phyloP scores from a whole-genome alignment of 192 early-diverging fungal genomes.

The Backusella luteola region DNA sequence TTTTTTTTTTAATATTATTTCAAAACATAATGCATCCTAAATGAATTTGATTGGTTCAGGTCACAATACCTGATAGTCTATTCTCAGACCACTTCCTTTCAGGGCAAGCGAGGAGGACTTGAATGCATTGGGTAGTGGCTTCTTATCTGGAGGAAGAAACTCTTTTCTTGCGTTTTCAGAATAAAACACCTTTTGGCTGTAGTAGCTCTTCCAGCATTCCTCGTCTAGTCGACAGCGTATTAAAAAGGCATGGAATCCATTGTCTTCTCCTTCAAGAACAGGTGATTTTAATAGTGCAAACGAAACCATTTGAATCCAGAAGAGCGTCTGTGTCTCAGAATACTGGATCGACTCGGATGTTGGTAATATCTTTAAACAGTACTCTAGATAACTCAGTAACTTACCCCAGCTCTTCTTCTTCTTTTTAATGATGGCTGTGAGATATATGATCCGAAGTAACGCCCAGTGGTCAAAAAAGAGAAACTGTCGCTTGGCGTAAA shows the following conservation, averaged over 20 bases:
- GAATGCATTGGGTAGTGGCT: conserved; percentile 38
- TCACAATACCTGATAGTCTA: conserved; percentile 35
- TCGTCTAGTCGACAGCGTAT: conserved; percentile 22
- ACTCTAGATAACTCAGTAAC: neutral
- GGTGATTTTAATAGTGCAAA: conserved; percentile 26
- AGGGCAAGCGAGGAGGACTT: conserved; percentile 30
- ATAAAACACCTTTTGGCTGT: conserved; percentile 23
- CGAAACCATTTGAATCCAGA: conserved; percentile 39
- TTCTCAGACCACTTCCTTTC: conserved; percentile 29
- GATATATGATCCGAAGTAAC: conserved; percentile 23
- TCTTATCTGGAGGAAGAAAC: conserved; percentile 34
- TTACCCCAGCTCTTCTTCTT: neutral
- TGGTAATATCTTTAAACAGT: conserved; percentile 13
- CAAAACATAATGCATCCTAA: conserved; percentile 10
- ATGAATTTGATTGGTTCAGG: neutral
- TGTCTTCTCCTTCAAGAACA: conserved; percentile 28
- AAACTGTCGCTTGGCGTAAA: conserved; percentile 11
- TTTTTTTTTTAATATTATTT: conserved; percentile 12
- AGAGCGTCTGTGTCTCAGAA: conserved; percentile 35
- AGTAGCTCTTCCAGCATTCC: conserved; percentile 31
- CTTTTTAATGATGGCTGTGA: conserved; percentile 15
- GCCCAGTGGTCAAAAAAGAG: conserved; percentile 33
- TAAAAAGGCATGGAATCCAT: conserved; percentile 28
- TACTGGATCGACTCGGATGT: conserved; percentile 18
- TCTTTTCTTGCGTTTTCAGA: conserved; percentile 17